phyloP scores from a whole-genome alignment of 1,139 yeast genomes.

The Debaryomyces sp. region DNA sequence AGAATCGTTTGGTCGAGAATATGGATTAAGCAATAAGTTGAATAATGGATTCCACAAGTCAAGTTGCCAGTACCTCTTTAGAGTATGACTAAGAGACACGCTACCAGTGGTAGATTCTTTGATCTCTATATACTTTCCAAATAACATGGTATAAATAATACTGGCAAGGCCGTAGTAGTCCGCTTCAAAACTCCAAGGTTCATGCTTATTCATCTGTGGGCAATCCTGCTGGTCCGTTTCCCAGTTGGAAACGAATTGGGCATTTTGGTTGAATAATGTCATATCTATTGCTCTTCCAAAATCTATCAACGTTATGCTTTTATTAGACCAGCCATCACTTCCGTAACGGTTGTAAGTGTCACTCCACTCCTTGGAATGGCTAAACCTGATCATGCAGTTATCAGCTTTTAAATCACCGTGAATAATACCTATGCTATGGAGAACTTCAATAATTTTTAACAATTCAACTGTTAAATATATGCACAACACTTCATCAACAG shows the following conservation, averaged over 20 bases:
- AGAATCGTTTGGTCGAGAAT: constrained; percentile 12
- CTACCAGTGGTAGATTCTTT: constrained; percentile 27
- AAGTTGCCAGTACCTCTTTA: constrained; percentile 80
- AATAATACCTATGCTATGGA: constrained; percentile 68
- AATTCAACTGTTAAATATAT: constrained; percentile 68
- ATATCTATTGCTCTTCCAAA: constrained; percentile 84
- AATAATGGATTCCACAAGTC: constrained; percentile 75
- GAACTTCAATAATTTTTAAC: constrained; percentile 56
- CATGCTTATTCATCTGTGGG: constrained; percentile 63
- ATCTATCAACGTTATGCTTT: constrained; percentile 72
- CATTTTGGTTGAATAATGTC: constrained; percentile 49
- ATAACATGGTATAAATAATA: constrained; percentile 70
- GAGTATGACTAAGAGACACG: constrained; percentile 38
- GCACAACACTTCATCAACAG: constrained; percentile 63
- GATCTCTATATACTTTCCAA: constrained; percentile 63
- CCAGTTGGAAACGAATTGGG: constrained; percentile 64
- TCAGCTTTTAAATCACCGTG: constrained; percentile 91
- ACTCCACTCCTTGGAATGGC: constrained; percentile 20
- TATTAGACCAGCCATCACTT: constrained; percentile 49
- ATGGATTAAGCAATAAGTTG: constrained; percentile 65
- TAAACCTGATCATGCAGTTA: constrained; percentile 76
- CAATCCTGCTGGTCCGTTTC: constrained; percentile 74
- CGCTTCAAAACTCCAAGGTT: constrained; percentile 78
- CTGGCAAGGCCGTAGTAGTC: constrained; percentile 88
- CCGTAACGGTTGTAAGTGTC: constrained; percentile 37